phyloP scores from a whole-genome alignment of 495 filamentous ascomycete species.

The Darksidea phi region DNA sequence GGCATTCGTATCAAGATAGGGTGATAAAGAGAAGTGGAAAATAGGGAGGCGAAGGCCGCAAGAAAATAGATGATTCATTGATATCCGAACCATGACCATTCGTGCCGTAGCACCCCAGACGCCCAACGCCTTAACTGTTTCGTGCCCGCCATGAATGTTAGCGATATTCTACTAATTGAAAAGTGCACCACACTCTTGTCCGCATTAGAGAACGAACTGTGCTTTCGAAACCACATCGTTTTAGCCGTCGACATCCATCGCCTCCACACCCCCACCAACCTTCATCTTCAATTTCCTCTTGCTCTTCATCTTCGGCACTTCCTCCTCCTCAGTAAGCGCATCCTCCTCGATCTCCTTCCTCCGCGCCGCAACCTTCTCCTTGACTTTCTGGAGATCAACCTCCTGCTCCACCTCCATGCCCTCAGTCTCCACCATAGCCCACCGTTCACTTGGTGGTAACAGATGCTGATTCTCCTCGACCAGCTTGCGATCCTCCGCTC shows the following conservation, averaged over 20 bases:
- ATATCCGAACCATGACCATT: too few species aligned
- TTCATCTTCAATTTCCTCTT: slow-evolving; percentile 37
- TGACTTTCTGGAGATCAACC: slow-evolving; percentile 41
- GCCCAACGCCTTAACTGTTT: too few species aligned
- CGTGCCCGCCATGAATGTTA: too few species aligned
- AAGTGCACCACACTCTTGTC: too few species aligned
- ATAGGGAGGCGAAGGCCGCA: too few species aligned
- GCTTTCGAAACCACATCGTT: neutral
- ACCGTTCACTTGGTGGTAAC: slow-evolving; percentile 52
- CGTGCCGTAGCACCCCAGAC: too few species aligned
- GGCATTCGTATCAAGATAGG: too few species aligned
- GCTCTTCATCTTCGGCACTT: slow-evolving; percentile 26
- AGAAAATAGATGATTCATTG: too few species aligned
- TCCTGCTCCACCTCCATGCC: slow-evolving; percentile 50
- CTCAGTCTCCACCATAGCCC: slow-evolving; percentile 51
- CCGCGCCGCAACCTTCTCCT: slow-evolving; percentile 43
- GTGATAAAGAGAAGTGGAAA: too few species aligned
- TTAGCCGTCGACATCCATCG: slow-evolving; percentile 36
- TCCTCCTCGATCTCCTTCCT: slow-evolving; percentile 40
- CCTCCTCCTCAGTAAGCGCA: slow-evolving; percentile 27
- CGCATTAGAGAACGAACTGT: neutral
- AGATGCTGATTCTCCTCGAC: slow-evolving; percentile 91
- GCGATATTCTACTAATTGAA: too few species aligned
- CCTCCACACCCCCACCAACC: slow-evolving; percentile 32
- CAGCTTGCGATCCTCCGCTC: slow-evolving; percentile 76